A percentile compares a stretch with the other conserved stretches of the same genome.
These are phyloP conservation scores for Diaporthe caulivora DNA, from an alignment of 2,329 filamentous ascomycete genomes.

Conservation along the genomic window DNA sequence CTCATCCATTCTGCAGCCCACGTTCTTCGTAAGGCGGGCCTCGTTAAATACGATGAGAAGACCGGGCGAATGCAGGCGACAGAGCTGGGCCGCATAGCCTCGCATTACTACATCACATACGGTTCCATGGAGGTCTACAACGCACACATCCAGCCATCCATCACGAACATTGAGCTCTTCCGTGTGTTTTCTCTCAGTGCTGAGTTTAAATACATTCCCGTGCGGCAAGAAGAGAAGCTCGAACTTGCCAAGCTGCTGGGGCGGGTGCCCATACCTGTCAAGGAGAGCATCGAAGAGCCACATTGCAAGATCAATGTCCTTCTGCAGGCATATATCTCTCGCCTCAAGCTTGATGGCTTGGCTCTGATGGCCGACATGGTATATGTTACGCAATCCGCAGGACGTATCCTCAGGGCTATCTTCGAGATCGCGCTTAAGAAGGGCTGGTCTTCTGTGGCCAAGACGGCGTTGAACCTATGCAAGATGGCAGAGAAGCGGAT, in stretches of 20 bases:
- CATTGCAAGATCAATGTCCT: slow-evolving; percentile 99
- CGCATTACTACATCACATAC: slow-evolving; percentile 98
- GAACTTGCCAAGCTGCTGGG: slow-evolving; percentile 93
- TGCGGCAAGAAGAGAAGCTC: slow-evolving; percentile 96
- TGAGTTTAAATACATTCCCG: slow-evolving; percentile 99
- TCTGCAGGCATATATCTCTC: slow-evolving; percentile 94
- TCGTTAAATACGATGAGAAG: slow-evolving; percentile 97
- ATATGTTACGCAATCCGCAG: slow-evolving; percentile 97
- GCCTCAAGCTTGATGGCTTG: slow-evolving; percentile 91
- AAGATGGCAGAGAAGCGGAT: slow-evolving; percentile 99
- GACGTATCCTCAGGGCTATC: slow-evolving; percentile 92
- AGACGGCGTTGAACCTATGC: slow-evolving; percentile 91
- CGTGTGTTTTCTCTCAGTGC: slow-evolving; percentile 95
- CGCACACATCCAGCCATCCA: slow-evolving; percentile 91
- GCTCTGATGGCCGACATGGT: slow-evolving; percentile 99
- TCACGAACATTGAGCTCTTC: slow-evolving; percentile 95
- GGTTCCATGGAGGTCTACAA: slow-evolving; percentile 98
- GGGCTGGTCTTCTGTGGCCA: slow-evolving; percentile 93
- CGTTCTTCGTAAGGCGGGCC: slow-evolving; percentile 86
- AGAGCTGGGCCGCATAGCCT: slow-evolving; percentile 94
- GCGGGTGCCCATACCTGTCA: slow-evolving; percentile 93
- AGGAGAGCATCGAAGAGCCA: slow-evolving; percentile 96
- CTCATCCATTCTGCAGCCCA: slow-evolving; percentile 93
- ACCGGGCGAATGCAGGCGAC: slow-evolving; percentile 89
- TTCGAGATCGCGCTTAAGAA: slow-evolving; percentile 99